phyloP scores from a whole-genome alignment of 139 green algal species.

The Chlorella ohadii region DNA sequence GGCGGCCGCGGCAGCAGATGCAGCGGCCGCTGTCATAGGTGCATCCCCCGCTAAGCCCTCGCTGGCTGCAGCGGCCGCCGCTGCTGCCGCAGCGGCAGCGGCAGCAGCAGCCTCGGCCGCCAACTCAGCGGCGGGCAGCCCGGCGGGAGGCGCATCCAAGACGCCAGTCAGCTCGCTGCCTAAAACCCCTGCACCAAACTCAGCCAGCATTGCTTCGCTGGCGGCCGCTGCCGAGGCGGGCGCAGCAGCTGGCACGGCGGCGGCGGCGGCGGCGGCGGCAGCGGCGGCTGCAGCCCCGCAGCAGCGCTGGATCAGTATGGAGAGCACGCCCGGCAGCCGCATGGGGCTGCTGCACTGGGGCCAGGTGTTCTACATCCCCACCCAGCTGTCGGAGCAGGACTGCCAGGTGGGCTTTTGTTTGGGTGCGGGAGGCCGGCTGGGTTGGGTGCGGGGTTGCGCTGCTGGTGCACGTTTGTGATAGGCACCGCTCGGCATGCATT shows the following conservation, averaged over 20 bases:
- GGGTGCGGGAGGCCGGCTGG: too few relatives aligned
- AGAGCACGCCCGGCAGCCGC: conserved; percentile 19
- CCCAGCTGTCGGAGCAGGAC: conserved; percentile 2
- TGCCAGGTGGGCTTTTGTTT: neutral
- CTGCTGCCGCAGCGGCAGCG: neutral
- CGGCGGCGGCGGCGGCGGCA: neutral
- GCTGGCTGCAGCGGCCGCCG: neutral
- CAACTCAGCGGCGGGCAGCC: neutral
- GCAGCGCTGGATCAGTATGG: conserved; percentile 37
- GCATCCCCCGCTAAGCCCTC: conserved; percentile 11
- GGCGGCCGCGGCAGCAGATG: neutral
- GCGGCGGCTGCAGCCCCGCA: neutral
- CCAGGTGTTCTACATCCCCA: conserved; percentile 43
- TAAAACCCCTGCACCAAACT: neutral
- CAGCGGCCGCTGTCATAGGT: neutral
- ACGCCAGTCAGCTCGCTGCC: neutral
- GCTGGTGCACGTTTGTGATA: too few relatives aligned
- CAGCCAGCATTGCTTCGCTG: neutral
- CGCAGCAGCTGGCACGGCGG: neutral
- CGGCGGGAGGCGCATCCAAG: too few relatives aligned
- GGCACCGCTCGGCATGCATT: too few relatives aligned
- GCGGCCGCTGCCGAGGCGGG: neutral
- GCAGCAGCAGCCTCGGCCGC: neutral
- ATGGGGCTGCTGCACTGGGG: conserved; percentile 46
- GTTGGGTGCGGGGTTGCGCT: too few relatives aligned